These are phyloP conservation scores for Pseudohyphozyma bogoriensis DNA, from an alignment of 768 basidiomycete species.

Conservation along the genomic window DNA sequence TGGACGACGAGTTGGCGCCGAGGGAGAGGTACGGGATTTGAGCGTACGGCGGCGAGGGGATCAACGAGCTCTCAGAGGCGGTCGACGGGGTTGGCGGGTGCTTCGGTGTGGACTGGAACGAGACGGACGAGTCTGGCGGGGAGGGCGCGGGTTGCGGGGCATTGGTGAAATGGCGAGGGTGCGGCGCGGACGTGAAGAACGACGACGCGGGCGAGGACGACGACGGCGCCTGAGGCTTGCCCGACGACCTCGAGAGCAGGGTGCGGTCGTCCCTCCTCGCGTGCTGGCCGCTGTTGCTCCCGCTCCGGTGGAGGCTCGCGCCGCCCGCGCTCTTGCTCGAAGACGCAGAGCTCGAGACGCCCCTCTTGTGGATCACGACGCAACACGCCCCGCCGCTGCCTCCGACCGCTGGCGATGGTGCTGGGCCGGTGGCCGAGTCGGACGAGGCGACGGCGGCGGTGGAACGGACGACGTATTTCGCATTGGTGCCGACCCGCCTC, in stretches of 20 bases:
- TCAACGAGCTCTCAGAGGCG: background rate
- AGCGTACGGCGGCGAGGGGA: background rate
- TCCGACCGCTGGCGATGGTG: background rate
- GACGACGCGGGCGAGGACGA: background rate
- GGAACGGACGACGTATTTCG: no score
- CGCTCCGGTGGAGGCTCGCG: background rate
- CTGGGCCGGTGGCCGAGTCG: slow-evolving; percentile 8
- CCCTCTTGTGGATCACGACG: slow-evolving; percentile 3
- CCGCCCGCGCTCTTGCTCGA: background rate
- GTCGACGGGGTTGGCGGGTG: slow-evolving; percentile 4
- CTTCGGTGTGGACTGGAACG: background rate
- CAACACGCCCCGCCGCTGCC: background rate
- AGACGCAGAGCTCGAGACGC: background rate
- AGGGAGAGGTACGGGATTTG: slow-evolving; percentile 33
- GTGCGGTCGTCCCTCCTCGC: background rate
- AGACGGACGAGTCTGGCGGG: background rate
- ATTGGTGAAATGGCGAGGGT: background rate
- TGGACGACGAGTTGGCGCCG: background rate
- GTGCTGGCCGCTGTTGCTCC: background rate
- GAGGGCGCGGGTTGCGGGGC: background rate
- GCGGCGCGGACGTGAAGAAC: background rate
- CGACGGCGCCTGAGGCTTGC: background rate
- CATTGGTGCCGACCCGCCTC: no score
- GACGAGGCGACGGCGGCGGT: no score
- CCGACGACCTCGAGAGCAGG: no score